A percentile compares a stretch with the other conserved stretches of the same genome.
These are phyloP conservation scores for Cucurbita moschata DNA, from an alignment of 306 rosid genomes.

Conservation along the genomic window DNA sequence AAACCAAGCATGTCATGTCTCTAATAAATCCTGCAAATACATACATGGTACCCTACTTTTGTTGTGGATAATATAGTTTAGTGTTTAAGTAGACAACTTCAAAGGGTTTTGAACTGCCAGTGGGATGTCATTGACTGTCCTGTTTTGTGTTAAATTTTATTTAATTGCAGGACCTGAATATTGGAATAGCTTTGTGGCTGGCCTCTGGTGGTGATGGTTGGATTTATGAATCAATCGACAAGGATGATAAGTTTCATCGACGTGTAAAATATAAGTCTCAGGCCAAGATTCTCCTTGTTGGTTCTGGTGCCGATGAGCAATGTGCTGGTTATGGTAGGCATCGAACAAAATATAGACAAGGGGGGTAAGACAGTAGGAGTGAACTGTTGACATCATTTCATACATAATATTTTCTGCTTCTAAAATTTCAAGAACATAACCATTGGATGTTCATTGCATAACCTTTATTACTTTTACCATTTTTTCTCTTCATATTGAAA, in stretches of 20 bases:
- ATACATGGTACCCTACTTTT: slow-evolving; percentile 53
- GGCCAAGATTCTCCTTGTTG: slow-evolving; percentile 91
- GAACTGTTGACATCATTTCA: not conserved
- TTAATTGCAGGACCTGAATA: slow-evolving; percentile 63
- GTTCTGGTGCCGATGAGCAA: slow-evolving; percentile 98
- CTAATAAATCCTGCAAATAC: slow-evolving; percentile 85
- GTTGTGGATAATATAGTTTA: not conserved
- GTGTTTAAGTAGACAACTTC: not conserved
- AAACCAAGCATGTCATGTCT: slow-evolving; percentile 65
- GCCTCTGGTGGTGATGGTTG: slow-evolving; percentile 86
- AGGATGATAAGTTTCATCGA: slow-evolving; percentile 20
- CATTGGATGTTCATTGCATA: not conserved
- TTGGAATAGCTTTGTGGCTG: slow-evolving; percentile 88
- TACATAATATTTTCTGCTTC: not conserved
- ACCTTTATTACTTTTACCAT: not conserved
- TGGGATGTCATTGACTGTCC: not conserved
- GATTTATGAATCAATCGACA: slow-evolving; percentile 32
- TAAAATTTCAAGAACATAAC: not conserved
- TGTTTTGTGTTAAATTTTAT: not conserved
- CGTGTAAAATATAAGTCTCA: slow-evolving; percentile 54
- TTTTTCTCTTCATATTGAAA: not conserved
- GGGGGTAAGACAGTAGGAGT: slow-evolving; percentile 55
- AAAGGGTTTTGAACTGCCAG: not conserved
- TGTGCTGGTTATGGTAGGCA: slow-evolving; percentile 99
- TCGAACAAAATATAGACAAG: slow-evolving; percentile 62